A percentile compares a stretch with the other conserved stretches of the same genome.
Evolutionary conservation across 1,139 yeast genomes (phyloP).

Genomic region (Kodamaea suecica): DNA sequence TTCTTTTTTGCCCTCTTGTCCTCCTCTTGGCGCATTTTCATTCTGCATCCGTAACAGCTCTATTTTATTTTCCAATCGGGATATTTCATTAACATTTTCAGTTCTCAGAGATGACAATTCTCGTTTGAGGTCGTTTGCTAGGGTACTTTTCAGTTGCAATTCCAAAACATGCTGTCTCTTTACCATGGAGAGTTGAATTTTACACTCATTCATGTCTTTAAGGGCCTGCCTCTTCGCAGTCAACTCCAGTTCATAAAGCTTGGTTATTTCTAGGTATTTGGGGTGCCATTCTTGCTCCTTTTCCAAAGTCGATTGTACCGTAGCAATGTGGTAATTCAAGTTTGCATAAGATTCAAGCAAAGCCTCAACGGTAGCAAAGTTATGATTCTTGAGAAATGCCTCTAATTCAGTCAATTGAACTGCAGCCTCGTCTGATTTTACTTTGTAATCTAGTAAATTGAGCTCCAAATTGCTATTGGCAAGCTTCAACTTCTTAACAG

Average conservation of each 20-base stretch:
- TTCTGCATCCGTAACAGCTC: constrained; percentile 37
- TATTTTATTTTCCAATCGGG: constrained; percentile 48
- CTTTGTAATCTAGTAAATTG: constrained; percentile 33
- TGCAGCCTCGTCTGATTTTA: constrained; percentile 29
- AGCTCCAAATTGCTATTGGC: constrained; percentile 45
- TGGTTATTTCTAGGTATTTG: constrained; percentile 37
- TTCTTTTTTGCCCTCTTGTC: constrained; percentile 10
- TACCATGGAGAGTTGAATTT: constrained; percentile 38
- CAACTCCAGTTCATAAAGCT: constrained; percentile 33
- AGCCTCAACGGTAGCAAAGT: constrained; percentile 26
- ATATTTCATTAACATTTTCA: constrained; percentile 45
- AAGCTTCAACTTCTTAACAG: constrained; percentile 59
- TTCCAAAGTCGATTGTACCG: constrained; percentile 16
- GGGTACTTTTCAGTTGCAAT: constrained; percentile 26
- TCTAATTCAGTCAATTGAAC: constrained; percentile 33
- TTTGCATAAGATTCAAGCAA: constrained; percentile 21
- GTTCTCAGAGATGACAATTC: constrained; percentile 28
- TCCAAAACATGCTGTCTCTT: constrained; percentile 40
- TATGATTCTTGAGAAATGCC: constrained; percentile 27
- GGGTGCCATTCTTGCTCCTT: constrained; percentile 32
- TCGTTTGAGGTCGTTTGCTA: constrained; percentile 25
- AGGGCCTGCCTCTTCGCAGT: constrained; percentile 26
- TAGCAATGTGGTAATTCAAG: constrained; percentile 13
- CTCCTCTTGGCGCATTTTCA: constrained; percentile 19
- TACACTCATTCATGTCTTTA: constrained; percentile 36